These are phyloP conservation scores for Deakozyma indianensis DNA, from an alignment of 805 yeast genomes.

Conservation along the genomic window DNA sequence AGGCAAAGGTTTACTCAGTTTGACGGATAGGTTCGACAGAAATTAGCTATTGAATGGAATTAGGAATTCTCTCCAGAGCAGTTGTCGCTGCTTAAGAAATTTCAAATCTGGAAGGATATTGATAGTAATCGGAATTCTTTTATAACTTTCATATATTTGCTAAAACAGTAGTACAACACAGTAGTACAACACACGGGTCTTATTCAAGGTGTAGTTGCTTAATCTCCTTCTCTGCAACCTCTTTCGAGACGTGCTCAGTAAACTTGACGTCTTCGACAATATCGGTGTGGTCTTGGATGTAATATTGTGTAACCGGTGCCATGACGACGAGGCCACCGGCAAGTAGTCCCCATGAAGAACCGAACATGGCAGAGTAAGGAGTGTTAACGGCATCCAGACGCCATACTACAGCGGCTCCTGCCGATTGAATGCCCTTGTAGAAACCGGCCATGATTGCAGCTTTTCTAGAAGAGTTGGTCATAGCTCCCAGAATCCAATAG, in stretches of 20 bases:
- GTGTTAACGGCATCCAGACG: conserved; percentile 31
- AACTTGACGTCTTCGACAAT: not conserved
- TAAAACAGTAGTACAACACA: not conserved
- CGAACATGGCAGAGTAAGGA: conserved; percentile 30
- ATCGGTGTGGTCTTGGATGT: not conserved
- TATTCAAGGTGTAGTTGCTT: not conserved
- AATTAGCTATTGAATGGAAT: not conserved
- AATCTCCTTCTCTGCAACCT: not conserved
- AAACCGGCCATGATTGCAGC: conserved; percentile 44
- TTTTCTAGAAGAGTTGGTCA: conserved; percentile 43
- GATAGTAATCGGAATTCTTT: not conserved
- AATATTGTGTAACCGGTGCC: conserved; percentile 6
- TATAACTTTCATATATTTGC: not conserved
- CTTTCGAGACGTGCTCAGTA: not conserved
- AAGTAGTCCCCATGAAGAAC: conserved; percentile 37
- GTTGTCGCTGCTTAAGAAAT: not conserved
- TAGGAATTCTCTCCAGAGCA: not conserved
- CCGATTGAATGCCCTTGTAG: conserved; percentile 50
- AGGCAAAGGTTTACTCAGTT: no score
- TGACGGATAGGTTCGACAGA: not conserved
- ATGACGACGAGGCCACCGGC: conserved; percentile 31
- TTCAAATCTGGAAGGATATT: not conserved
- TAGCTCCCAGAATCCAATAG: conserved; percentile 45
- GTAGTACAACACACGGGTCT: not conserved
- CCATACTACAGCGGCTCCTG: conserved; percentile 51